Base-by-base conservation (phyloP, 2,329 filamentous ascomycete species). In the Cytospora leucostoma region DNA sequence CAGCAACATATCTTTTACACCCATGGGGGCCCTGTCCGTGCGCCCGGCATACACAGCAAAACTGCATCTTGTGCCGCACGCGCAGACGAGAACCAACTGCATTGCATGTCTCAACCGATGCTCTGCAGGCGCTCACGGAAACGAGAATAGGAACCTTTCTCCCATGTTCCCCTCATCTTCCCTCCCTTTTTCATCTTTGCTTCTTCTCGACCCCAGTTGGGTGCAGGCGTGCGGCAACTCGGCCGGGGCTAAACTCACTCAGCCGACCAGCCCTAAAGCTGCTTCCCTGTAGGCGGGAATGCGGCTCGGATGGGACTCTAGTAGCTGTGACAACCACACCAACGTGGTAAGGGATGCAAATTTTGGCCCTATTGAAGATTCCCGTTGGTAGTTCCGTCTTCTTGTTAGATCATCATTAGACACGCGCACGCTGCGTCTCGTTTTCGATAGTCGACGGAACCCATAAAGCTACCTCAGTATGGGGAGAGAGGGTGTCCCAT, bases 1-100 rank as follows among this genome's bases (percentile, higher is more conserved):
- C 59, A 61, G 51, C 51, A 61, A 34, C 51, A 55, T 10, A 50
- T 61, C 58, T 47, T 44, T 47, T 51, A 17, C 33, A 50, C 34
- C 54, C n/a, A 47, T 47, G 44, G n/a, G n/a, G 35, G 33, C 44
- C 50, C 53, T 34, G 44, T 61, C 27, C 47, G 52, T 21, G 59
- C 54, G 33, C 52, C 51, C 59, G 33, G 32, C 38, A 55, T 13
- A 51, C 32, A 55, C 44, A 47, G 19, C 17, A 19, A n/a, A 47
- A 47, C 40, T 47, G 38, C 37, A 55, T 54, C 33, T 35, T 35
- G 51, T 55, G 58, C 19, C 19, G n/a, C 44, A 55, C 38, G 27
- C 37, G 27, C n/a, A 21, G 51, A 49, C 59, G 59, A 55, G 59
- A 49, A 55, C 49, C n/a, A 47, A 35, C 38, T 21, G 58, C 58